Conservation (phyloP, 2,329 filamentous ascomycete genomes). For the Orbilia quercus region DNA sequence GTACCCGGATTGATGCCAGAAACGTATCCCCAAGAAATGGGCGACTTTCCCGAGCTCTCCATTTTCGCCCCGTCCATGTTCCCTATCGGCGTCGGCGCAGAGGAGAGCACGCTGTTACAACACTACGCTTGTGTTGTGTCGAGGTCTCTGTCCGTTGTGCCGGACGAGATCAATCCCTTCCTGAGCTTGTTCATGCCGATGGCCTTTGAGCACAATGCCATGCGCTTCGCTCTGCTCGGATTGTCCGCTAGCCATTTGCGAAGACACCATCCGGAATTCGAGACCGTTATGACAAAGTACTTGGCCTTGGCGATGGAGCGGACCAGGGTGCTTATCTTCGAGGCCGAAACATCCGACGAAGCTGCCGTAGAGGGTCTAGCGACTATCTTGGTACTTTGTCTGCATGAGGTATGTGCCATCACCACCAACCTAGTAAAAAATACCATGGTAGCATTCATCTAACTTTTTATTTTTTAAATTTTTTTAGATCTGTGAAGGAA, state of each 20-base stretch:
- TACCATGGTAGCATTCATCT: slow-evolving; percentile 17
- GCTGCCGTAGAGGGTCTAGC: slow-evolving; percentile 56
- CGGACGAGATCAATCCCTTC: slow-evolving; percentile 57
- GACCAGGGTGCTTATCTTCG: slow-evolving; percentile 54
- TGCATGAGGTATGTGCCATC: slow-evolving; percentile 55
- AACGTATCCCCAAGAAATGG: slow-evolving; percentile 28
- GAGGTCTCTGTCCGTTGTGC: slow-evolving; percentile 56
- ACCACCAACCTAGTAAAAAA: neutral
- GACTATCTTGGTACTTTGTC: slow-evolving; percentile 55
- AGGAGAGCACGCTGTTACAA: slow-evolving; percentile 56
- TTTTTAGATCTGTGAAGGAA: slow-evolving; percentile 55
- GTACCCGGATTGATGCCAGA: slow-evolving; percentile 37
- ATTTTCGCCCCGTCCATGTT: slow-evolving; percentile 53
- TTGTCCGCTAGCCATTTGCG: slow-evolving; percentile 54
- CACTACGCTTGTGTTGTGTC: slow-evolving; percentile 57
- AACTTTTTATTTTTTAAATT: slow-evolving; percentile 14
- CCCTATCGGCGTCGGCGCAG: slow-evolving; percentile 39
- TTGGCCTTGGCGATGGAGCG: slow-evolving; percentile 50
- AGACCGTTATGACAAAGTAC: slow-evolving; percentile 55
- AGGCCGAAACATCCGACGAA: slow-evolving; percentile 53
- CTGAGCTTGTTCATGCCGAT: slow-evolving; percentile 56
- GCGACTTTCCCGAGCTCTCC: slow-evolving; percentile 45
- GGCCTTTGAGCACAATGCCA: slow-evolving; percentile 54
- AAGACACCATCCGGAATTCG: slow-evolving; percentile 54
- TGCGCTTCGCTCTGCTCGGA: slow-evolving; percentile 56